Evolutionary conservation across 208 protist species (phyloP).

Genomic region (Spongospora subterranea): DNA sequence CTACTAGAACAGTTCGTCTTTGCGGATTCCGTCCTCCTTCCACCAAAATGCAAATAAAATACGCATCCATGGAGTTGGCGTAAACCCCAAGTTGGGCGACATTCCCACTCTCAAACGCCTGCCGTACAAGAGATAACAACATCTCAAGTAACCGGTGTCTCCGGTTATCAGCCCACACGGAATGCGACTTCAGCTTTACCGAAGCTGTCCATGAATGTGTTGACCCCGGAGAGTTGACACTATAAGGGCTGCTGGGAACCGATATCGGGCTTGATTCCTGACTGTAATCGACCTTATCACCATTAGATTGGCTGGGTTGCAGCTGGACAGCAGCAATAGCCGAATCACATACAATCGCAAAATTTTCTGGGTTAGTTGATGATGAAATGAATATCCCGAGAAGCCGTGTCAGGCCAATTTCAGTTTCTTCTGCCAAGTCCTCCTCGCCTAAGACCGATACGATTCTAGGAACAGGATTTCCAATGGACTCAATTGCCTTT

Average conservation of each 20-base stretch:
- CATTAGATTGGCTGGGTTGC: background rate
- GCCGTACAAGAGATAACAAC: background rate
- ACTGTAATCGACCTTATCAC: background rate
- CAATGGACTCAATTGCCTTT: background rate
- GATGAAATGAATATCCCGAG: background rate
- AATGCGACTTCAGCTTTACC: background rate
- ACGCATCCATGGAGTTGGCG: background rate
- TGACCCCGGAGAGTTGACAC: background rate
- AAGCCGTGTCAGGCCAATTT: background rate
- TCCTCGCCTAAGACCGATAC: background rate
- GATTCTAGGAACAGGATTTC: background rate
- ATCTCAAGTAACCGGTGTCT: background rate
- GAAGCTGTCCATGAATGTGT: background rate
- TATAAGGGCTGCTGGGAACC: background rate
- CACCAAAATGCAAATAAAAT: slow-evolving; percentile 31
- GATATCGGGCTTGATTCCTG: background rate
- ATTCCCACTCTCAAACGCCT: background rate
- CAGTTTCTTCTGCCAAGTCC: background rate
- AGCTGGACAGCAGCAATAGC: slow-evolving; percentile 29
- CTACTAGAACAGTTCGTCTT: background rate
- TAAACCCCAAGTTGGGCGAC: background rate
- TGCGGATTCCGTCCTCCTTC: background rate
- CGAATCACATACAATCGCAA: slow-evolving; percentile 26
- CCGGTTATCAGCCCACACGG: background rate
- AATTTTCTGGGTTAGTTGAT: background rate